A percentile compares a stretch with the other conserved stretches of the same genome.
Evolutionary conservation across 768 basidiomycete species (phyloP).

Genomic region (Thelephora aurantiotincta): DNA sequence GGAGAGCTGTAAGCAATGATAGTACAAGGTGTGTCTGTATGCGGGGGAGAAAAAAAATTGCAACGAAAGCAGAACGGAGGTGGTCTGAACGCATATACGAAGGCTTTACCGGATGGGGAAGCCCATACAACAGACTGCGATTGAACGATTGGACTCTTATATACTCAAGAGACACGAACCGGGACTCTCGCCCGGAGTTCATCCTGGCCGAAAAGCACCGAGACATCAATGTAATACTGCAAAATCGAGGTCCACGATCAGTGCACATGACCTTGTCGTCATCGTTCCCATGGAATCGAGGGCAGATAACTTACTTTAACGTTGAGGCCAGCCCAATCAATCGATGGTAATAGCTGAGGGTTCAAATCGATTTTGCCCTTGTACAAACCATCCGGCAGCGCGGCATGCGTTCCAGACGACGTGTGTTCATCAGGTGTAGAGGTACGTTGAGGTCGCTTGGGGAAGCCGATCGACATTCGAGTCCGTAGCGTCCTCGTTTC

Average conservation of each 20-base stretch:
- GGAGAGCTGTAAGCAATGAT: no score
- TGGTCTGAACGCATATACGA: neutral
- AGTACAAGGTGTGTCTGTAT: no score
- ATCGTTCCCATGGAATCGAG: neutral
- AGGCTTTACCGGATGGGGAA: no score
- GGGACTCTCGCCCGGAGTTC: constrained; percentile 48
- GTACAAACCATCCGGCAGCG: constrained; percentile 55
- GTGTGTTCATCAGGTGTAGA: constrained; percentile 27
- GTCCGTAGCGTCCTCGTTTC: constrained; percentile 34
- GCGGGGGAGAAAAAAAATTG: neutral
- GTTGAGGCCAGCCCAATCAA: constrained; percentile 52
- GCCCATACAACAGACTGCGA: no score
- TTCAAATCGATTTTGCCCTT: constrained; percentile 42
- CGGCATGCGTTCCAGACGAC: constrained; percentile 27
- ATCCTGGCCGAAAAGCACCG: constrained; percentile 51
- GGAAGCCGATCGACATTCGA: constrained; percentile 51
- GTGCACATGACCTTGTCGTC: neutral
- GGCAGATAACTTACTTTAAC: constrained; percentile 45
- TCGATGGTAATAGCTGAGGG: constrained; percentile 46
- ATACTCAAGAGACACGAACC: constrained; percentile 34
- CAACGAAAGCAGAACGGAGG: neutral
- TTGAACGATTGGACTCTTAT: no score
- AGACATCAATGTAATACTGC: constrained; percentile 64
- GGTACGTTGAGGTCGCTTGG: constrained; percentile 45
- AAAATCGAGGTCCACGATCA: constrained; percentile 2